Evolutionary conservation across 306 rosid genomes (phyloP).

Genomic region (Adenanthera pavonina): DNA sequence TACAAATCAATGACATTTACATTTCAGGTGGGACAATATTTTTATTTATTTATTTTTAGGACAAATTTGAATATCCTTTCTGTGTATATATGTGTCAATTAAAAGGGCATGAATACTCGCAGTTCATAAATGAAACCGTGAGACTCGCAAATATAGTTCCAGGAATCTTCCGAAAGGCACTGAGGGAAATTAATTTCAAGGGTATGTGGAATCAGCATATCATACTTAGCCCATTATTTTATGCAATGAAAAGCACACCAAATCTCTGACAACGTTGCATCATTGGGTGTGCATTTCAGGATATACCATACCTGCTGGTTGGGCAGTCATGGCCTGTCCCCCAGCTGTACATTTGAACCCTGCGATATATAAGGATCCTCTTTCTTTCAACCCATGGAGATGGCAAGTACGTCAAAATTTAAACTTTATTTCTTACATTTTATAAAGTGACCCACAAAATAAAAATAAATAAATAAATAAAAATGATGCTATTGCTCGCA

Average conservation of each 20-base stretch:
- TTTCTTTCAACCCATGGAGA: conserved; percentile 83
- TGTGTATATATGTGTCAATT: conserved; percentile 2
- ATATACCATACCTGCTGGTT: conserved; percentile 87
- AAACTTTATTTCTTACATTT: not conserved
- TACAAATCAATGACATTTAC: conserved; percentile 97
- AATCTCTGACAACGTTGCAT: conserved; percentile 36
- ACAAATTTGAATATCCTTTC: conserved; percentile 1
- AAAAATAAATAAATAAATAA: not conserved
- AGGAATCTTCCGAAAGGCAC: conserved; percentile 85
- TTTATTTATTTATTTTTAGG: not conserved
- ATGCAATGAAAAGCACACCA: conserved; percentile 34
- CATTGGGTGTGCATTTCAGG: conserved; percentile 55
- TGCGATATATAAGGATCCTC: conserved; percentile 74
- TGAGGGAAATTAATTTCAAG: conserved; percentile 71
- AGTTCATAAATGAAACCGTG: conserved; percentile 92
- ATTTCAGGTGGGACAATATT: conserved; percentile 67
- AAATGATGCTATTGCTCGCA: conserved; percentile 34
- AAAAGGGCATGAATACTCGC: conserved; percentile 45
- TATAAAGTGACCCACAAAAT: conserved; percentile 1
- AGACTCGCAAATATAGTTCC: conserved; percentile 98
- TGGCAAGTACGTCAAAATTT: conserved; percentile 68
- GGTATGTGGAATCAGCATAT: conserved; percentile 55
- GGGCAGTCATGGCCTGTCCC: conserved; percentile 98
- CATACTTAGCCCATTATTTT: conserved; percentile 24
- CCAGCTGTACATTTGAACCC: conserved; percentile 96